A percentile compares a stretch with the other conserved stretches of the same genome.
Evolutionary conservation across 1,284 basidiomycete genomes (phyloP).

Genomic region (Chalciporus piperatoides): DNA sequence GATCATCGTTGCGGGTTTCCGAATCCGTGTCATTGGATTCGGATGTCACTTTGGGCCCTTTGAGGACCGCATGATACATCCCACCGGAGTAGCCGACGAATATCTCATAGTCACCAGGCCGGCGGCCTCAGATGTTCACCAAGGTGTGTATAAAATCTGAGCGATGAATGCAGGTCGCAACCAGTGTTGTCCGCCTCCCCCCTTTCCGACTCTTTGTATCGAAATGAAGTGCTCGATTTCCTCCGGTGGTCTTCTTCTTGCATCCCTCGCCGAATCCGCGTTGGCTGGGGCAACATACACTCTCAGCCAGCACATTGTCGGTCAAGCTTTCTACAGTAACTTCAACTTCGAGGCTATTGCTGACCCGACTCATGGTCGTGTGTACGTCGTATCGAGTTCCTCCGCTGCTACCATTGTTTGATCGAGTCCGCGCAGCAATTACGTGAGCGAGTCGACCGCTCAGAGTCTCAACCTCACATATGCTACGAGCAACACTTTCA

Average conservation of each 20-base stretch:
- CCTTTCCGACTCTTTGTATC: background rate
- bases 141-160: conserved; percentile 16
- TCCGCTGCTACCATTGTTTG: background rate
- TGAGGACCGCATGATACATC: conserved; percentile 2
- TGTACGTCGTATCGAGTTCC: conserved; percentile 32
- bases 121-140: background rate
- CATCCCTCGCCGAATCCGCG: conserved; percentile 16
- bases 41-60: background rate
- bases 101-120: background rate
- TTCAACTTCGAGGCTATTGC: conserved; percentile 45
- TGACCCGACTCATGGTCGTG: conserved; percentile 48
- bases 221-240: conserved; percentile 18
- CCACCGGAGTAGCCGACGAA: background rate
- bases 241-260: conserved; percentile 12
- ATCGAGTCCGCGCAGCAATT: conserved; percentile 40
- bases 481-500: conserved; percentile 43
- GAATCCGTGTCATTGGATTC: background rate
- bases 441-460: conserved; percentile 47
- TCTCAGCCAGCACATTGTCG: conserved; percentile 39
- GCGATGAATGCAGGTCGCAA: background rate
- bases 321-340: conserved; percentile 38
- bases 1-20: background rate
- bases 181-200: background rate
- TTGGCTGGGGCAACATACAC: conserved; percentile 37
- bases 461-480: conserved; percentile 45